Base-by-base conservation (phyloP, 139 green algal species). In the Chlamydomonas sphaeroides region DNA sequence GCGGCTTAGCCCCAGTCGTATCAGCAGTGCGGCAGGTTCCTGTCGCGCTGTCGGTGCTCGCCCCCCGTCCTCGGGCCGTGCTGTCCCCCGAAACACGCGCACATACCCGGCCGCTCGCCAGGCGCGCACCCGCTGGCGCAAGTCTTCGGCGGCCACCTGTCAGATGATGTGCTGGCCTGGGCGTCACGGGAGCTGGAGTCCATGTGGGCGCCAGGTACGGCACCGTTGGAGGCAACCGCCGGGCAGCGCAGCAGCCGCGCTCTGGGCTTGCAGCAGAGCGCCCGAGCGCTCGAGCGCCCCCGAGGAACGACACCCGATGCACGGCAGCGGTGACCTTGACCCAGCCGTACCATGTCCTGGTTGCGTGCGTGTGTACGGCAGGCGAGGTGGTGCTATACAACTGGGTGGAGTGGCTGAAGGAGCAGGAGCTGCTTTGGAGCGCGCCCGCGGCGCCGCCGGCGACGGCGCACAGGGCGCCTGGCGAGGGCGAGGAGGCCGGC, bases 381-480 rank as follows among this genome's bases (percentile, higher is more conserved):
- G 93, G 92, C 7, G 87, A 93, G 42, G 88, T 94, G 23, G 86
- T 89, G n/a, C 45, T 97, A 10, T 97, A 92, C 79, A 86, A 83
- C 26, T 94, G 79, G 81, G 63, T 93, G 23, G 90, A 95, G 59
- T 92, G 86, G 84, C 73, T 97, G 23, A 69, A 69, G 75, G 63
- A 81, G 70, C 70, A 86, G 84, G 73, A 85, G 59, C 66, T 57
- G 33, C 51, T 73, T 26, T 78, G 78, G 71, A 63, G 62, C 33
- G 70, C 36, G 15, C 61, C 70, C 0, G 25, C 62, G 14, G 70
- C 21, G 10, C 61, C 48, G 26, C n/a, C n/a, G n/a, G n/a, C n/a
- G n/a, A n/a, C n/a, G n/a, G n/a, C n/a, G n/a, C n/a, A n/a, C n/a
- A n/a, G n/a, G n/a, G n/a, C n/a, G n/a, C n/a, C n/a, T n/a, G 23